phyloP scores from a whole-genome alignment of 495 filamentous ascomycete genomes.

The Aspergillus wentii region DNA sequence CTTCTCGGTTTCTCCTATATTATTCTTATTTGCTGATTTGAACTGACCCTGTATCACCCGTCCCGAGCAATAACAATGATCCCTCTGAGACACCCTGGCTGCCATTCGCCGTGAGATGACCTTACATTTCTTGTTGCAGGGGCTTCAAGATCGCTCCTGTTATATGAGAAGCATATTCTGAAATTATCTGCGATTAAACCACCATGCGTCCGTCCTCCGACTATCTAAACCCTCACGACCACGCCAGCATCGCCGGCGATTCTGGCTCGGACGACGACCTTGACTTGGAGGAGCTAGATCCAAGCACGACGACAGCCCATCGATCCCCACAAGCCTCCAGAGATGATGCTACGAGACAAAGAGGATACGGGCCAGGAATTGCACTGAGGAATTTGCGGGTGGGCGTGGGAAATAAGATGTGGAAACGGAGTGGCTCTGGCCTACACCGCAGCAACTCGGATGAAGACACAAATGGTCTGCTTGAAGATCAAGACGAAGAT shows the following conservation, averaged over 20 bases:
- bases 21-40: not conserved
- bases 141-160: conserved; percentile 10
- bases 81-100: conserved; percentile 11
- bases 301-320: conserved; percentile 37
- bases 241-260: conserved; percentile 24
- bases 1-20: not conserved
- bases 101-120: conserved; percentile 23
- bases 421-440: conserved; percentile 47
- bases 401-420: conserved; percentile 57
- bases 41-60: too few species aligned
- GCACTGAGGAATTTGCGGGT: conserved; percentile 67
- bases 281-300: conserved; percentile 70
- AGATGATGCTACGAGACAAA: conserved; percentile 32
- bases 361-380: conserved; percentile 54
- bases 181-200: conserved; percentile 1
- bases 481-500: conserved; percentile 46
- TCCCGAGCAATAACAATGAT: conserved; percentile 9
- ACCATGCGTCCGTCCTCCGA: conserved; percentile 38
- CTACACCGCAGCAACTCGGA: conserved; percentile 29
- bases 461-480: conserved; percentile 52
- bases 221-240: conserved; percentile 31
- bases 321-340: conserved; percentile 30
- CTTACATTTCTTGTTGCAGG: conserved; percentile 8
- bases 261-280: conserved; percentile 52
- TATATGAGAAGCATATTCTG: conserved; percentile 4